Evolutionary conservation across 192 early-diverging fungal genomes (phyloP).

Genomic region (Podila horticola): DNA sequence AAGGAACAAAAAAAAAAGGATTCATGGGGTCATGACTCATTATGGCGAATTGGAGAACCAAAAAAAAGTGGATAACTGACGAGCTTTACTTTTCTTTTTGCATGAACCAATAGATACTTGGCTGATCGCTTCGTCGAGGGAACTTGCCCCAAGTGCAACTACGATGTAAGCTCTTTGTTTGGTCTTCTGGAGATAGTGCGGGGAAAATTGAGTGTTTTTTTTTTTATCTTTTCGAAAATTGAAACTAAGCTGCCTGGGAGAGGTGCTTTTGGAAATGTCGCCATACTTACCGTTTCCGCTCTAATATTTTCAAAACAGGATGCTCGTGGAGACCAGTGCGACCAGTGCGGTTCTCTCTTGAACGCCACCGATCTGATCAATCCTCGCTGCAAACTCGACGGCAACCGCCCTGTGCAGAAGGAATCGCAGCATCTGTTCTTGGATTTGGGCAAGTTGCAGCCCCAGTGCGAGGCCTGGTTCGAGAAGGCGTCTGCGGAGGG

Average conservation of each 20-base stretch:
- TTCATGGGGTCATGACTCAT: conserved; percentile 9
- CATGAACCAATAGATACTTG: conserved; percentile 72
- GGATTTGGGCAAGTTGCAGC: conserved; percentile 83
- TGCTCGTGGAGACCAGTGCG: conserved; percentile 99
- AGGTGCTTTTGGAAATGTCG: background rate
- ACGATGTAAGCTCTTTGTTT: conserved; percentile 60
- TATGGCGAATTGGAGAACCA: background rate
- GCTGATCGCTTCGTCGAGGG: conserved; percentile 99
- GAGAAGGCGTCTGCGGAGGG: conserved; percentile 76
- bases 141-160: conserved; percentile 89
- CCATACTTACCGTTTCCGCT: background rate
- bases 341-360: conserved; percentile 89
- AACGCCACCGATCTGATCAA: conserved; percentile 94
- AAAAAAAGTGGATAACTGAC: background rate
- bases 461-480: conserved; percentile 80
- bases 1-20: background rate
- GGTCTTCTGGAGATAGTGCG: background rate
- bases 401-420: conserved; percentile 79
- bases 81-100: background rate
- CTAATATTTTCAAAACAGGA: conserved; percentile 58
- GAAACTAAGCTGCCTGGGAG: conserved; percentile 5
- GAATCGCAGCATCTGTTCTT: conserved; percentile 94
- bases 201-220: background rate
- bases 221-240: conserved; percentile 4
- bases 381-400: conserved; percentile 94